phyloP scores from a whole-genome alignment of 495 filamentous ascomycete genomes.

The Podospora comata region DNA sequence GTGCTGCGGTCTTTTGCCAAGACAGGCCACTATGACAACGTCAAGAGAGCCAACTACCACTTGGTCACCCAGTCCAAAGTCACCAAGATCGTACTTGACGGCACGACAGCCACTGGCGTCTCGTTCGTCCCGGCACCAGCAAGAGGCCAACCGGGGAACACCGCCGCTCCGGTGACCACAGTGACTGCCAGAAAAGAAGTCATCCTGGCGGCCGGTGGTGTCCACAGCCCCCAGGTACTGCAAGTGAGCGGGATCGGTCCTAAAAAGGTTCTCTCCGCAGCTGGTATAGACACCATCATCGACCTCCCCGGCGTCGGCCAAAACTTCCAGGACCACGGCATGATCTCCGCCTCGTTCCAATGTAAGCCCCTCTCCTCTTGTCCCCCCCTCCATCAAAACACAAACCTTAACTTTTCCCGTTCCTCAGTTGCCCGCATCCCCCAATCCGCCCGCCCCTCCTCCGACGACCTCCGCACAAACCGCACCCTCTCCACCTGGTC shows the following conservation, averaged over 20 bases:
- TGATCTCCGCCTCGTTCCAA: slow-evolving; percentile 31
- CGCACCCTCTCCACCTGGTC: slow-evolving; percentile 40
- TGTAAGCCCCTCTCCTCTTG: slow-evolving; percentile 26
- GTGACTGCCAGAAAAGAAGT: slow-evolving; percentile 54
- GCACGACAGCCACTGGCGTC: slow-evolving; percentile 38
- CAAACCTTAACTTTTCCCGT: neutral
- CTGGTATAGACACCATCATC: slow-evolving; percentile 43
- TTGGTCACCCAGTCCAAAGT: slow-evolving; percentile 40
- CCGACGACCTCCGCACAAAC: slow-evolving; percentile 38
- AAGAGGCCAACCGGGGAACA: neutral
- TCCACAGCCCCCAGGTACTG: slow-evolving; percentile 57
- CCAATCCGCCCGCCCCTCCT: slow-evolving; percentile 26
- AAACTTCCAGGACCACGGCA: slow-evolving; percentile 57
- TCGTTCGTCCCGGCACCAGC: slow-evolving; percentile 21
- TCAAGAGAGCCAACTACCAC: slow-evolving; percentile 37
- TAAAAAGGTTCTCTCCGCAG: slow-evolving; percentile 37
- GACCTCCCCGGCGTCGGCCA: slow-evolving; percentile 55
- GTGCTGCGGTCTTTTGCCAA: slow-evolving; percentile 41
- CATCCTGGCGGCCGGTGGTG: slow-evolving; percentile 55
- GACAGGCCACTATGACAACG: slow-evolving; percentile 38
- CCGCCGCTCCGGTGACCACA: slow-evolving; percentile 12
- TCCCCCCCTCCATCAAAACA: neutral
- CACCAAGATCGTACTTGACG: slow-evolving; percentile 35
- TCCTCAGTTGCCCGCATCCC: slow-evolving; percentile 34
- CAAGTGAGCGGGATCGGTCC: slow-evolving; percentile 56